These are phyloP conservation scores for Senna siamea DNA, from an alignment of 306 rosid species.

Conservation along the genomic window DNA sequence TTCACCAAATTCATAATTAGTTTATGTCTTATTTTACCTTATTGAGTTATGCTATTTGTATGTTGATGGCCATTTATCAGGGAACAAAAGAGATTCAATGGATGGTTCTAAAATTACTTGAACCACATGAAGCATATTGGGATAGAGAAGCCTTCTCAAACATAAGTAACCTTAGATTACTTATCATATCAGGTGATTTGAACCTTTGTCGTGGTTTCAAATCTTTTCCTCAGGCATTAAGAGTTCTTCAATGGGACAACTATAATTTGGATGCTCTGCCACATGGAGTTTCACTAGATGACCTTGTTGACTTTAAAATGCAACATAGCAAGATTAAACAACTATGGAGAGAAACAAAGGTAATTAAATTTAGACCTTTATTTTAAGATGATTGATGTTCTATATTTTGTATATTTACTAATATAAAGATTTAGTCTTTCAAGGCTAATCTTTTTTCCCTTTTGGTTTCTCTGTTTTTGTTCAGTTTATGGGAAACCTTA, in stretches of 20 bases:
- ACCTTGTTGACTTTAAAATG: conserved; percentile 1
- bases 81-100: background rate
- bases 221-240: background rate
- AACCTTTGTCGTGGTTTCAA: background rate
- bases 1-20: background rate
- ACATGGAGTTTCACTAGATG: too few relatives aligned
- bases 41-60: too few relatives aligned
- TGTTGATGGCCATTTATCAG: background rate
- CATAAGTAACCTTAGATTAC: background rate
- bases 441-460: background rate
- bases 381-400: too few relatives aligned
- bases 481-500: background rate
- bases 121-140: background rate
- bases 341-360: conserved; percentile 11
- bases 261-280: background rate
- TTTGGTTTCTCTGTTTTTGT: background rate
- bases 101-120: background rate
- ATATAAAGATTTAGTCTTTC: background rate
- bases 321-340: background rate
- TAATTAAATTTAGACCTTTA: background rate
- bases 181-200: background rate
- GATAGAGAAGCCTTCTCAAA: background rate
- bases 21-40: too few relatives aligned
- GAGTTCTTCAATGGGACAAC: background rate
- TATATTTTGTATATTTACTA: too few relatives aligned